A percentile compares a stretch with the other conserved stretches of the same genome.
phyloP scores from a whole-genome alignment of 169 alveolate genomes.

The Fabrea salina region DNA sequence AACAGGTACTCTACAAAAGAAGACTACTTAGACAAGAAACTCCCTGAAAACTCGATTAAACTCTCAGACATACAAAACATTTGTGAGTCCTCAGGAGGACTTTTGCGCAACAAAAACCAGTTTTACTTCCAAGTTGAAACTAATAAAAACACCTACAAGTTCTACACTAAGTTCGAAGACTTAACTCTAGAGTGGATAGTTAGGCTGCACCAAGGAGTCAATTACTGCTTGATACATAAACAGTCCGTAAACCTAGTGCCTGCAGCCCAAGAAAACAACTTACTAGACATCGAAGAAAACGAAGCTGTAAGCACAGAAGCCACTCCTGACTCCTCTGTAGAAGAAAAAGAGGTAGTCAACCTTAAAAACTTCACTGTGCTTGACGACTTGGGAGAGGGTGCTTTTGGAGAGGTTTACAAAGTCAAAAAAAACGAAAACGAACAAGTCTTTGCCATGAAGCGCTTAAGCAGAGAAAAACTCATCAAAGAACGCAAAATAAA shows the following conservation, averaged over 20 bases:
- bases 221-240: background rate
- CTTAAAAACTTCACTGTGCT: conserved; percentile 12
- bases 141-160: background rate
- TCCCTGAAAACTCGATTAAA: background rate
- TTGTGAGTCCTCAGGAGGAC: background rate
- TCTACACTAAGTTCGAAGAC: background rate
- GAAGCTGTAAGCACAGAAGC: background rate
- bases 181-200: conserved; percentile 6
- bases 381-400: conserved; percentile 48
- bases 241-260: background rate
- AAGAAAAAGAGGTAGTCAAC: conserved; percentile 2
- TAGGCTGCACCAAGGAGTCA: background rate
- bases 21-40: background rate
- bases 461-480: conserved; percentile 50
- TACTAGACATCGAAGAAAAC: background rate
- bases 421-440: conserved; percentile 37
- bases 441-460: conserved; percentile 73
- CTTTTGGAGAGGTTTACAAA: conserved; percentile 54
- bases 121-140: background rate
- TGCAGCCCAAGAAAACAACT: background rate
- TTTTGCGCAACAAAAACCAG: background rate
- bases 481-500: conserved; percentile 43
- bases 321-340: too few species aligned
- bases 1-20: conserved; percentile 3
- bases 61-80: conserved; percentile 17